A percentile compares a stretch with the other conserved stretches of the same genome.
These are phyloP conservation scores for Carex kokanica DNA, from an alignment of 176 grass and related monocot genomes.

Conservation along the genomic window DNA sequence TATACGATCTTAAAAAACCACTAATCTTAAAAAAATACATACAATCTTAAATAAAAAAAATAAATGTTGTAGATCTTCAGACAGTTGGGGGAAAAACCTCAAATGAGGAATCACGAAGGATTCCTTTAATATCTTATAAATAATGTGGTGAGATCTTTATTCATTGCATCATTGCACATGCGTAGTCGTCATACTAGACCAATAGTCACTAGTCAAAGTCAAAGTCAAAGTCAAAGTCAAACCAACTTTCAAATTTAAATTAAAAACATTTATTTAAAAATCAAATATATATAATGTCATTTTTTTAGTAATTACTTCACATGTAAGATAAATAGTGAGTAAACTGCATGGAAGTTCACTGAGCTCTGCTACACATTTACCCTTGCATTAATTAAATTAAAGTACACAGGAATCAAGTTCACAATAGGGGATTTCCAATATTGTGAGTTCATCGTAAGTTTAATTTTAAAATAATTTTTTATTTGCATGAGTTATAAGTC, in stretches of 20 bases:
- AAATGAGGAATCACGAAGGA: no score
- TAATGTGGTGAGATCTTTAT: no score
- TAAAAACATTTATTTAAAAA: not conserved
- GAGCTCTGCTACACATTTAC: not conserved
- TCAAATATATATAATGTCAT: not conserved
- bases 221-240: not conserved
- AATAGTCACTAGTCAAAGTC: constrained; percentile 1
- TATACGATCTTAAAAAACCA: no score
- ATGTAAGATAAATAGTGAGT: not conserved
- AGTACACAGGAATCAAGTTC: not conserved
- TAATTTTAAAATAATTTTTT: no score
- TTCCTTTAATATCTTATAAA: no score
- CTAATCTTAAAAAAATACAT: no score
- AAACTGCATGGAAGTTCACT: constrained; percentile 7
- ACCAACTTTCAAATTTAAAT: not conserved
- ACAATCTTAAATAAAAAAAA: no score
- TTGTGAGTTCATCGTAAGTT: not conserved
- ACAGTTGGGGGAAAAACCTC: no score
- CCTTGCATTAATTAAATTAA: not conserved
- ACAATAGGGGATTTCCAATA: not conserved
- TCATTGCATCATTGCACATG: not conserved
- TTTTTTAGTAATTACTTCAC: not conserved
- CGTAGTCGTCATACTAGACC: not conserved
- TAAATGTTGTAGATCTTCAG: no score
- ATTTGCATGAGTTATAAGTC: no score